Evolutionary conservation across 805 yeast species (phyloP).

Genomic region (Clavispora asparagi): DNA sequence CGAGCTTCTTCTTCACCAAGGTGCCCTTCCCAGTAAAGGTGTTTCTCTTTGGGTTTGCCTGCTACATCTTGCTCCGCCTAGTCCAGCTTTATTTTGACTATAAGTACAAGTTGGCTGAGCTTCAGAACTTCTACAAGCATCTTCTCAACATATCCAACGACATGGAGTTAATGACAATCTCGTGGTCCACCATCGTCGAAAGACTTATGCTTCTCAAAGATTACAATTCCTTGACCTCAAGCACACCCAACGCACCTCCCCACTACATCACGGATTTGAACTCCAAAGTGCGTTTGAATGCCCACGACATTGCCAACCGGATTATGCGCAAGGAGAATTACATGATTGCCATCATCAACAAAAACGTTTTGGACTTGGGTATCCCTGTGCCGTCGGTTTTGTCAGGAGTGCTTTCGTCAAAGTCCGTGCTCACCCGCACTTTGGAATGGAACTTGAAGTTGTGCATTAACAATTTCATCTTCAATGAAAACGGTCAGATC

Average conservation of each 20-base stretch:
- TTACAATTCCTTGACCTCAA: conserved; percentile 66
- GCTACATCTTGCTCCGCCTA: conserved; percentile 48
- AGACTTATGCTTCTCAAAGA: conserved; percentile 70
- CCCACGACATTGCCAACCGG: conserved; percentile 92
- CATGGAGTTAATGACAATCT: conserved; percentile 79
- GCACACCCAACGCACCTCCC: conserved; percentile 17
- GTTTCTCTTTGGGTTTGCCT: conserved; percentile 56
- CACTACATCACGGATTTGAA: conserved; percentile 47
- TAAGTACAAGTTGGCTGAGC: conserved; percentile 59
- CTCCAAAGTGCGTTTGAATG: conserved; percentile 73
- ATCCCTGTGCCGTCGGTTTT: conserved; percentile 25
- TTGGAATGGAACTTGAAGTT: conserved; percentile 91
- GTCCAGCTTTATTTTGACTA: conserved; percentile 57
- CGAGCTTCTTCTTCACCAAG: conserved; percentile 41
- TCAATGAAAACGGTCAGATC: conserved; percentile 78
- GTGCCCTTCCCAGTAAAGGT: conserved; percentile 45
- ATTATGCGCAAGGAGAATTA: conserved; percentile 95
- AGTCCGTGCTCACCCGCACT: conserved; percentile 65
- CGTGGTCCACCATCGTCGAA: conserved; percentile 85
- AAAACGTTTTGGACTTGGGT: conserved; percentile 63
- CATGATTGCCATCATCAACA: conserved; percentile 83
- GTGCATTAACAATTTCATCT: conserved; percentile 81
- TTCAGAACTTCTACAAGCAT: conserved; percentile 69
- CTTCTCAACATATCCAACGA: conserved; percentile 68
- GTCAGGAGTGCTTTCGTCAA: conserved; percentile 15